phyloP scores from a whole-genome alignment of 306 rosid species.

The Oemleria cerasiformis region DNA sequence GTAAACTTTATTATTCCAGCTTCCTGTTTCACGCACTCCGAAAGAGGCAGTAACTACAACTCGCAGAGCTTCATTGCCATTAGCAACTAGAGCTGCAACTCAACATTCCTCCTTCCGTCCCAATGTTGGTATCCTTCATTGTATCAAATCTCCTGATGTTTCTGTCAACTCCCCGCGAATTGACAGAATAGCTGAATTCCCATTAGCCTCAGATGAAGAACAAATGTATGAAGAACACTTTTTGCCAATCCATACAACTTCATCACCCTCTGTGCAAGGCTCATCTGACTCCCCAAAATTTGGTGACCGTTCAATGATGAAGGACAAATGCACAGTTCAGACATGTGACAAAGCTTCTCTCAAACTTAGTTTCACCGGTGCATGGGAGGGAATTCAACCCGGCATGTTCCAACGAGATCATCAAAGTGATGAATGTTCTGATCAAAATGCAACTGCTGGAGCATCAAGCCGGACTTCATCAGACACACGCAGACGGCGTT shows the following conservation, averaged over 20 bases:
- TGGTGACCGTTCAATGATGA: slow-evolving; percentile 62
- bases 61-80: slow-evolving; percentile 86
- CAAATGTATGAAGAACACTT: slow-evolving; percentile 51
- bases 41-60: slow-evolving; percentile 40
- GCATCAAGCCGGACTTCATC: slow-evolving; percentile 88
- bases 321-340: slow-evolving; percentile 89
- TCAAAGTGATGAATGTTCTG: slow-evolving; percentile 65
- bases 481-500: slow-evolving; percentile 53
- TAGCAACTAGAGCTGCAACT: slow-evolving; percentile 42
- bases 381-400: slow-evolving; percentile 69
- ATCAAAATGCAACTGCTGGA: slow-evolving; percentile 92
- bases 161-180: slow-evolving; percentile 96
- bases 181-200: slow-evolving; percentile 95
- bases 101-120: slow-evolving; percentile 43
- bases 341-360: slow-evolving; percentile 45
- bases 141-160: slow-evolving; percentile 67
- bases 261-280: slow-evolving; percentile 45
- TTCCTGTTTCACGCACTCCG: slow-evolving; percentile 41
- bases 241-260: slow-evolving; percentile 43
- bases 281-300: slow-evolving; percentile 51
- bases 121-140: slow-evolving; percentile 42
- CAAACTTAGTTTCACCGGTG: slow-evolving; percentile 41
- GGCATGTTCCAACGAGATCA: slow-evolving; percentile 47
- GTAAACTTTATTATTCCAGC: slow-evolving; percentile 36
- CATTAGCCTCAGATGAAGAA: slow-evolving; percentile 72